Percentiles rank a stretch among this genome's conserved stretches.
These are phyloP conservation scores for Pisolithus marmoratus DNA, from an alignment of 768 basidiomycete species.

Conservation along the genomic window DNA sequence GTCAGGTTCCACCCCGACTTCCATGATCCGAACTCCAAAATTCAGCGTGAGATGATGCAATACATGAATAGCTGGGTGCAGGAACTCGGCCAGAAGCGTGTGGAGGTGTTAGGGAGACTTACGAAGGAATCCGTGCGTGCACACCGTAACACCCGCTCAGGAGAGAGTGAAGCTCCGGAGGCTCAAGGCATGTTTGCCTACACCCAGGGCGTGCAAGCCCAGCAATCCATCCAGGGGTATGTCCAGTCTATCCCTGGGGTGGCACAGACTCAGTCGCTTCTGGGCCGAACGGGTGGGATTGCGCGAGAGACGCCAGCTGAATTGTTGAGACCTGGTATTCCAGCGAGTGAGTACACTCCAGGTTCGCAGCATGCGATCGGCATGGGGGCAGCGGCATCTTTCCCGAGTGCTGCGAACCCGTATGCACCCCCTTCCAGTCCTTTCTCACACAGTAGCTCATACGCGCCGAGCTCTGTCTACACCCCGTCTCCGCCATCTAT, in stretches of 20 bases:
- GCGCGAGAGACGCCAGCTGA: neutral
- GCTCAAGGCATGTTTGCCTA: slow-evolving; percentile 46
- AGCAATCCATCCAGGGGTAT: slow-evolving; percentile 44
- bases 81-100: slow-evolving; percentile 41
- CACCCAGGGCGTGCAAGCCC: slow-evolving; percentile 42
- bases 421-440: slow-evolving; percentile 9
- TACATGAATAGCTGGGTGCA: slow-evolving; percentile 60
- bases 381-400: neutral
- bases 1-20: slow-evolving; percentile 81
- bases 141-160: slow-evolving; percentile 65
- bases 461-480: slow-evolving; percentile 11
- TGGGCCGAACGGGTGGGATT: slow-evolving; percentile 23
- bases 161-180: slow-evolving; percentile 43
- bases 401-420: slow-evolving; percentile 1
- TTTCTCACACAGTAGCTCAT: slow-evolving; percentile 7
- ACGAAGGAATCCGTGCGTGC: slow-evolving; percentile 61
- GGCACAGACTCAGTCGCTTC: slow-evolving; percentile 35
- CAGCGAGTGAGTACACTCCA: neutral
- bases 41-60: slow-evolving; percentile 75
- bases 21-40: slow-evolving; percentile 52
- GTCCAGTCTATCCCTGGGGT: slow-evolving; percentile 43
- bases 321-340: neutral
- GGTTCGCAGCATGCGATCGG: neutral
- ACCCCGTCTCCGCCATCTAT: neutral
- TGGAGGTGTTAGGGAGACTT: slow-evolving; percentile 50